phyloP scores from a whole-genome alignment of 257 asterid genomes.

The Ocimum tenuiflorum region DNA sequence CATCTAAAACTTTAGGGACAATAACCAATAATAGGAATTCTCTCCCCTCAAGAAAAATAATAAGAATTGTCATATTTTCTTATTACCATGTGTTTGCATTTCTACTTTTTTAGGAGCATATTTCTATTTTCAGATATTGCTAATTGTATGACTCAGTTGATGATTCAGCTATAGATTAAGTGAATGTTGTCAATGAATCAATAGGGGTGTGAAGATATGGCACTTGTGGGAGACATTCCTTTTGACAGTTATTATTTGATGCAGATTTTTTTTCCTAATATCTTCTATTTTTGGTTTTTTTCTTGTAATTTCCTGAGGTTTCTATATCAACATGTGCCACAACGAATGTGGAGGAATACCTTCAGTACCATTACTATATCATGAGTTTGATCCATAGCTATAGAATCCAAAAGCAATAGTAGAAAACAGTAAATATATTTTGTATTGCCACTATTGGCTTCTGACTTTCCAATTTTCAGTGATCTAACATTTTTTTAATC shows the following conservation, averaged over 20 bases:
- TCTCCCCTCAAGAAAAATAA: too few relatives aligned
- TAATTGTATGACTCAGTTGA: not conserved
- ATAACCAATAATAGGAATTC: not conserved
- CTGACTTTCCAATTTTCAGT: not conserved
- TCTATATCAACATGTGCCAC: not conserved
- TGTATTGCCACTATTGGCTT: not conserved
- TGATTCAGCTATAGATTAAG: not conserved
- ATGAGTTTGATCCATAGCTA: not conserved
- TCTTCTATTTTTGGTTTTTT: not conserved
- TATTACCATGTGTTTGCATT: not conserved
- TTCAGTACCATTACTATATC: not conserved
- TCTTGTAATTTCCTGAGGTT: not conserved
- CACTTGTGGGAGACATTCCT: not conserved
- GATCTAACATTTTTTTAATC: constrained; percentile 2
- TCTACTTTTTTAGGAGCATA: not conserved
- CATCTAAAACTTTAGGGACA: not conserved
- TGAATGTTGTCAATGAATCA: not conserved
- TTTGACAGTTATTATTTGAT: not conserved
- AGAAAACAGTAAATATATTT: not conserved
- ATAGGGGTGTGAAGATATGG: not conserved
- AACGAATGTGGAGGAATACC: not conserved
- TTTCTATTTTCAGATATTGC: not conserved
- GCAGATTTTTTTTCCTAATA: not conserved
- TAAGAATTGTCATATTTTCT: too few relatives aligned
- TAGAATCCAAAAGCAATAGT: not conserved